Conservation (phyloP, 1,284 basidiomycete genomes). For the Ustilago cynodontis region DNA sequence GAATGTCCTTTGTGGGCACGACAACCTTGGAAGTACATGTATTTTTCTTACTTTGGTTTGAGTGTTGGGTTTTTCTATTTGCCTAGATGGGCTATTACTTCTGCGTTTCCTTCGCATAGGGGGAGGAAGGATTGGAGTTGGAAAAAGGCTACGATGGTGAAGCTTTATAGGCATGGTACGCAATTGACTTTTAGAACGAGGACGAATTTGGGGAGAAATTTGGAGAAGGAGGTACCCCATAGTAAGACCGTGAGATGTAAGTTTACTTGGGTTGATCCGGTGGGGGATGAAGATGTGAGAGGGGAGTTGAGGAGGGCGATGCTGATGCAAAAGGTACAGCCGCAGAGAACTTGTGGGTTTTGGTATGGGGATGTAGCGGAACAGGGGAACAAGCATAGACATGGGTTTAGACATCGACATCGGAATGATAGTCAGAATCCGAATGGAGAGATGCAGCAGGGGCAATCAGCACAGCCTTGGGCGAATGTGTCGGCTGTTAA, state of each 20-base stretch:
- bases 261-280: constrained; percentile 60
- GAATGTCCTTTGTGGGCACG: constrained; percentile 59
- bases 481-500: not conserved
- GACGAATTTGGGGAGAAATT: constrained; percentile 52
- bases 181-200: constrained; percentile 62
- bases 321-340: constrained; percentile 45
- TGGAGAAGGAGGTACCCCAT: constrained; percentile 59
- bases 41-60: constrained; percentile 62
- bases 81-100: constrained; percentile 54
- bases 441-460: not conserved
- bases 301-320: constrained; percentile 62
- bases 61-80: constrained; percentile 55
- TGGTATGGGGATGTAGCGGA: constrained; percentile 57
- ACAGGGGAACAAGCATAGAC: not conserved
- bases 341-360: constrained; percentile 57
- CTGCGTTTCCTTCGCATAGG: constrained; percentile 41
- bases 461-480: not conserved
- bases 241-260: constrained; percentile 56
- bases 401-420: not conserved
- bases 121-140: constrained; percentile 60
- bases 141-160: constrained; percentile 61
- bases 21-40: constrained; percentile 61
- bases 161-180: constrained; percentile 58
- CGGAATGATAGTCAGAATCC: not conserved
- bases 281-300: constrained; percentile 40